Percentiles rank a stretch among this genome's conserved stretches.
phyloP scores from a whole-genome alignment of 2,329 filamentous ascomycete species.

The Aureobasidium sp. region DNA sequence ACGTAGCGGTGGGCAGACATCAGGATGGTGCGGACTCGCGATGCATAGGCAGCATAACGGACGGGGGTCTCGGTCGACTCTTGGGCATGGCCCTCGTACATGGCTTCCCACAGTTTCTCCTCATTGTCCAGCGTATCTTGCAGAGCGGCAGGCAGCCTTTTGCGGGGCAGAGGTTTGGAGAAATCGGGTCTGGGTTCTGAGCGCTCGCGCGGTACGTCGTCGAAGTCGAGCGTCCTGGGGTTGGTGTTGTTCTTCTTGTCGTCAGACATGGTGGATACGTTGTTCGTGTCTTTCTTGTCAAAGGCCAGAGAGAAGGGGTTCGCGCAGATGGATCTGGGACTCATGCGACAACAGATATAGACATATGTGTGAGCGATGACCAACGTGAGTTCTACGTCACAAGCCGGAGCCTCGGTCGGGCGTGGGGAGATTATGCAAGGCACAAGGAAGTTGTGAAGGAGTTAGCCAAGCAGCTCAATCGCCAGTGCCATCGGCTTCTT shows the following conservation, averaged over 20 bases:
- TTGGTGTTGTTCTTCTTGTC: slow-evolving; percentile 18
- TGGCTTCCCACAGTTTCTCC: slow-evolving; percentile 67
- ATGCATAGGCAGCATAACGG: slow-evolving; percentile 89
- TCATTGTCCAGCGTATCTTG: slow-evolving; percentile 54
- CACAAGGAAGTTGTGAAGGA: background rate
- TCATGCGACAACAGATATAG: background rate
- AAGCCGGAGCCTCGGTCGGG: no score
- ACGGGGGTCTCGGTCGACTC: slow-evolving; percentile 79
- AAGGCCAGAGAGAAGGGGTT: slow-evolving; percentile 6
- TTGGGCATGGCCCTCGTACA: slow-evolving; percentile 67
- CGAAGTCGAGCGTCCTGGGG: slow-evolving; percentile 21
- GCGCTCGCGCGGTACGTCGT: slow-evolving; percentile 37
- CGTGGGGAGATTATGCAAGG: background rate
- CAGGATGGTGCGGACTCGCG: slow-evolving; percentile 60
- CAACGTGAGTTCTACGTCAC: background rate
- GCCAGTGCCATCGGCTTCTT: no score
- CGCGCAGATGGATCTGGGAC: slow-evolving; percentile 11
- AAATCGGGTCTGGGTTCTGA: slow-evolving; percentile 40
- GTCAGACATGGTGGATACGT: slow-evolving; percentile 1
- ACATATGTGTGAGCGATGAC: background rate
- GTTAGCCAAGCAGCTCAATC: background rate
- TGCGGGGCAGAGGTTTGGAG: slow-evolving; percentile 41
- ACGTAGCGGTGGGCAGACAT: slow-evolving; percentile 90
- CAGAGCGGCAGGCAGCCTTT: slow-evolving; percentile 47
- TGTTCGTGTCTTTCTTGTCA: background rate